These are phyloP conservation scores for Amborella trichopoda DNA, from an alignment of 164 flowering plant species.

Conservation along the genomic window DNA sequence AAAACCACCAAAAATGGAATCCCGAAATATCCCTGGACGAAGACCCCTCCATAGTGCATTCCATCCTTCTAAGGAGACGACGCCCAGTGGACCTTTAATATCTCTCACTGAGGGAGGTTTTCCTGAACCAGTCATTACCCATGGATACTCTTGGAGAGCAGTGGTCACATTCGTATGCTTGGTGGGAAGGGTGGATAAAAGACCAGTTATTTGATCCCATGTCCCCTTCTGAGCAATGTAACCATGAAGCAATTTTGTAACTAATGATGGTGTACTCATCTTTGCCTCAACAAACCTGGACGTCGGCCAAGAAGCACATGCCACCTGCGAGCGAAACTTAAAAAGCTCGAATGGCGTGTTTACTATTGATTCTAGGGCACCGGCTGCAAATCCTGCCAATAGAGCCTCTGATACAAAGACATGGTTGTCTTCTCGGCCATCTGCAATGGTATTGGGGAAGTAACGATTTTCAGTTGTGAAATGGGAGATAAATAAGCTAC, in stretches of 20 bases:
- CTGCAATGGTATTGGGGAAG: conserved; percentile 23
- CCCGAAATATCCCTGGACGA: conserved; percentile 66
- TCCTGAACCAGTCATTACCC: conserved; percentile 97
- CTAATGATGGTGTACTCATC: conserved; percentile 19
- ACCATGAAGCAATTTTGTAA: conserved; percentile 40
- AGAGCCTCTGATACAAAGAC: conserved; percentile 71
- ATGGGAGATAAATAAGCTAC: no score
- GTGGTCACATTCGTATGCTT: conserved; percentile 43
- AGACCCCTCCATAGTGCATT: conserved; percentile 70
- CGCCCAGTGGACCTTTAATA: conserved; percentile 38
- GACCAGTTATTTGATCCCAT: conserved; percentile 41
- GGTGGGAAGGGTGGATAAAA: conserved; percentile 45
- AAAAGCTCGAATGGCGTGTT: conserved; percentile 82
- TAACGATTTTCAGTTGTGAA: no score
- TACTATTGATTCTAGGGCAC: conserved; percentile 51
- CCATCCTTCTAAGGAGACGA: conserved; percentile 81
- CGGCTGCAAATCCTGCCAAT: conserved; percentile 71
- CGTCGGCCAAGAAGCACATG: conserved; percentile 39
- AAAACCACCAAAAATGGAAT: conserved; percentile 66
- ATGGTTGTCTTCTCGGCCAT: conserved; percentile 75
- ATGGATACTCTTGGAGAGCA: conserved; percentile 69
- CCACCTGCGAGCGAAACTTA: conserved; percentile 77
- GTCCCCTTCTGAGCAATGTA: conserved; percentile 46
- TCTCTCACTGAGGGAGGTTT: conserved; percentile 53
- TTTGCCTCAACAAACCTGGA: conserved; percentile 19